Base-by-base conservation (phyloP, 495 filamentous ascomycete genomes). In the Chaetomium tenue region DNA sequence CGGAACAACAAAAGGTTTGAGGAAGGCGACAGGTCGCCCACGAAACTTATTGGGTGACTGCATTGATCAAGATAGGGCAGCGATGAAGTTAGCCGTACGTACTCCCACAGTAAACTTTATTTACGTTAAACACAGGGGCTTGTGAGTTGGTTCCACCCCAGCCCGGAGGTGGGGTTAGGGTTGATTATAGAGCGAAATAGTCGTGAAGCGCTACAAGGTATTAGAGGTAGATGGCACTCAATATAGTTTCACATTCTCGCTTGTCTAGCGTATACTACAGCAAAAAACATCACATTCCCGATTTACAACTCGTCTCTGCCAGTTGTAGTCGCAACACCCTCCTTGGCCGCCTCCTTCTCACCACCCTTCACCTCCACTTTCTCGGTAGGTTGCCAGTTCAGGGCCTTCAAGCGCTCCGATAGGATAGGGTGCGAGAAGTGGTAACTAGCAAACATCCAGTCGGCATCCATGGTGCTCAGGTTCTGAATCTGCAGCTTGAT, bases 401-500 rank as follows among this genome's bases (percentile, higher is more conserved):
- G 81, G 0, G 93, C 94, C 78, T 88, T 91, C 68, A 98, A 80
- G 66, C 94, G 85, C 83, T 98, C 95, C 9, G 92, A 88, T 60
- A 98, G 83, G 67, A 98, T 98, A 1, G 94, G 94, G 77, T 98
- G 94, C 9, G 92, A 97, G 83, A 93, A 96, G 79, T 98, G 91
- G 80, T 98, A 98, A 80, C 88, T 93, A 28, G 95, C 92, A 76
- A 97, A 98, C 80, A 97, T 84, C 89, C 89, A 95, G 75, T 98
- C 95, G 47, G 94, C 94, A 75, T 98, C 95, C 93, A 98, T 97
- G 62, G 90, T 95, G 79, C 91, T 93, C 62, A 98, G 83, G 72
- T 98, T 98, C 79, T 98, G 91, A 75, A 97, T 91, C 76, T 98
- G 94, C 46, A 98, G 89, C 80, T 98, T 98, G 78, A 98, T 90